A percentile compares a stretch with the other conserved stretches of the same genome.
Conservation (phyloP, 495 filamentous ascomycete species). For the Penicillium paradoxum region DNA sequence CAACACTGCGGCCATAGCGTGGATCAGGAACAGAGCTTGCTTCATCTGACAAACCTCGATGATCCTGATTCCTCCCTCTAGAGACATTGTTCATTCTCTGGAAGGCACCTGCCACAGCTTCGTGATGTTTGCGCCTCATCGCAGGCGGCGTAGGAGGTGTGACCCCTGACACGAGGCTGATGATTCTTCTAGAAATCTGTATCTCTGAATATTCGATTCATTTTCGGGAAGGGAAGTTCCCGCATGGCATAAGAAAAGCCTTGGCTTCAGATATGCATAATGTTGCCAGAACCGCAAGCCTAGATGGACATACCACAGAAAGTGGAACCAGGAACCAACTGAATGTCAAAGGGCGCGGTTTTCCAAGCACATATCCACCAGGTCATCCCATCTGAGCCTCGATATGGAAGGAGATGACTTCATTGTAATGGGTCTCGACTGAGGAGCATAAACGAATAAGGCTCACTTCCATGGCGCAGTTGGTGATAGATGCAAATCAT, state of each 20-base stretch:
- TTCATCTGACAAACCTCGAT: slow-evolving; percentile 21
- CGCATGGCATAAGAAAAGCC: not conserved
- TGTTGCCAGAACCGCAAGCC: not conserved
- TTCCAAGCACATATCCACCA: not conserved
- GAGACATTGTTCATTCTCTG: slow-evolving; percentile 9
- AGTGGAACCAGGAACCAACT: not conserved
- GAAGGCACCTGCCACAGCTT: slow-evolving; percentile 17
- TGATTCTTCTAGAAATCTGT: not conserved
- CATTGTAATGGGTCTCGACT: not conserved
- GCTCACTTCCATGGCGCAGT: slow-evolving; percentile 26
- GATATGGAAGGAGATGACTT: not conserved
- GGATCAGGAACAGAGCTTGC: slow-evolving; percentile 17
- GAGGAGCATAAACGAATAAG: not conserved
- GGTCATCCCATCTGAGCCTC: not conserved
- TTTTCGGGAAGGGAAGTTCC: not conserved
- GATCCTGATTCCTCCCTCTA: not conserved
- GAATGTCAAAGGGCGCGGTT: not conserved
- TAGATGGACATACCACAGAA: not conserved
- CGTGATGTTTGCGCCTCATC: not conserved
- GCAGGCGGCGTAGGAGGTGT: slow-evolving; percentile 8
- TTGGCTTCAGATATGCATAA: not conserved
- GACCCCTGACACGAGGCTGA: not conserved
- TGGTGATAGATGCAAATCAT: slow-evolving; percentile 33
- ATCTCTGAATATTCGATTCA: not conserved
- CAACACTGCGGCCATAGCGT: slow-evolving; percentile 29